phyloP scores from a whole-genome alignment of 2,329 filamentous ascomycete species.

The Exophiala spinifera region DNA sequence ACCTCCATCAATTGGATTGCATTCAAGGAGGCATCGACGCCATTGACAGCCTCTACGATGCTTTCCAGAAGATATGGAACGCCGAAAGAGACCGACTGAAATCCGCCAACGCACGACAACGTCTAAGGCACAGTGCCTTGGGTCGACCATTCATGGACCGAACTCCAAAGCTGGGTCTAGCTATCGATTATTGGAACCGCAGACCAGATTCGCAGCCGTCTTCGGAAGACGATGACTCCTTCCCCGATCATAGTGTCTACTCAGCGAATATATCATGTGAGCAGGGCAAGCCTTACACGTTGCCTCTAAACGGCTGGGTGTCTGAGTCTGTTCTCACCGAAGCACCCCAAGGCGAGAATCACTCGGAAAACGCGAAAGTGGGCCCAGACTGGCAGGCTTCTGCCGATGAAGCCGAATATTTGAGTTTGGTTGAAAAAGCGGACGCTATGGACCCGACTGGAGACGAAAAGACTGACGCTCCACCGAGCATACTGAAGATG shows the following conservation, averaged over 20 bases:
- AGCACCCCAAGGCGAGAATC: constrained; percentile 8
- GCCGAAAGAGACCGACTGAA: constrained; percentile 38
- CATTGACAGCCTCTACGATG: constrained; percentile 43
- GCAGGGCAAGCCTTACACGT: constrained; percentile 43
- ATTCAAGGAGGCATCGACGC: constrained; percentile 45
- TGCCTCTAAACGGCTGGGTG: constrained; percentile 45
- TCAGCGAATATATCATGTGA: constrained; percentile 44
- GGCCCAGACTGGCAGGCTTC: constrained; percentile 32
- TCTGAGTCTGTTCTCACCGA: constrained; percentile 36
- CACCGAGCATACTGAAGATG: constrained; percentile 40
- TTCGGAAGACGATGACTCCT: constrained; percentile 16
- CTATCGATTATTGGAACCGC: constrained; percentile 42
- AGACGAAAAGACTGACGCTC: constrained; percentile 36
- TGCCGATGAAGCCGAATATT: constrained; percentile 1
- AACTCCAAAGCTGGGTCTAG: constrained; percentile 39
- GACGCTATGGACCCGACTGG: constrained; percentile 36
- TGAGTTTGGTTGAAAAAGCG: constrained; percentile 21
- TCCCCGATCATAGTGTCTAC: constrained; percentile 31
- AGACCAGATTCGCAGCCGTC: constrained; percentile 28
- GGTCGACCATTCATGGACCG: constrained; percentile 44
- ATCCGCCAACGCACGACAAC: constrained; percentile 35
- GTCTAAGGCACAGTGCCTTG: constrained; percentile 41
- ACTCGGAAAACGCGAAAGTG: constrained; percentile 36
- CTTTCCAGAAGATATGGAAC: constrained; percentile 43
- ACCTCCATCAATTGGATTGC: constrained; percentile 44